Base-by-base conservation (phyloP, 345 rosid species). In the Orychophragmus violaceus region DNA sequence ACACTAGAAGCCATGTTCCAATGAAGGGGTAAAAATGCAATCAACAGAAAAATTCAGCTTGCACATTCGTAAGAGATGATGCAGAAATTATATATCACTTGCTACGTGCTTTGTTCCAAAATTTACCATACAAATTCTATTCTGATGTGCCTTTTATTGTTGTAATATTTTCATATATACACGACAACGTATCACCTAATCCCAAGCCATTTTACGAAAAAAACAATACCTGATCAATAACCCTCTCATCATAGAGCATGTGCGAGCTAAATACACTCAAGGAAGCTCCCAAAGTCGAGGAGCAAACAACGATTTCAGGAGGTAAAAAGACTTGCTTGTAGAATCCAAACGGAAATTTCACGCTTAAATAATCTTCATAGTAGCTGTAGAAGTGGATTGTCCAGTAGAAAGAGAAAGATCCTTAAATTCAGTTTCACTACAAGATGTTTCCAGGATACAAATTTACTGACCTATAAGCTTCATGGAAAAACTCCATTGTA, bases 251-350 rank as follows among this genome's bases (percentile, higher is more conserved):
- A 70, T 82, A 88, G 45, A 94, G 78, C 73, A 87, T 45, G 75
- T 90, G 95, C 18, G 97, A 88, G 72, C 89, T 90, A 64, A 94
- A 80, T 62, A 90, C 55, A 79, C 81, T 76, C 83, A 90, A 61
- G 56, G 99, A 88, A 69, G 96, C 99, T 77, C 96, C 99, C 67
- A 83, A 63, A 63, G 80, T 76, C 14, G 84, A 72, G 2, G 97
- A 85, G 27, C 87, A 87, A 59, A 90, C 79, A 30, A 79, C 88
- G 88, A 94, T 77, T 77, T 90, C 97, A 58, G 97, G 95, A 75
- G 95, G 82, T 60, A 94, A 51, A 70, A 90, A 94, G 42, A 88
- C 83, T 83, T 88, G 99, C 64, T 92, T 94, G 76, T 94, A 90
- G 52, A 89, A 84, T 18, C 93, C 96, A 82, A 88, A 94, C 44